Evolutionary conservation across 2,329 filamentous ascomycete genomes (phyloP).

Genomic region (Chaetomiaceae sp.): DNA sequence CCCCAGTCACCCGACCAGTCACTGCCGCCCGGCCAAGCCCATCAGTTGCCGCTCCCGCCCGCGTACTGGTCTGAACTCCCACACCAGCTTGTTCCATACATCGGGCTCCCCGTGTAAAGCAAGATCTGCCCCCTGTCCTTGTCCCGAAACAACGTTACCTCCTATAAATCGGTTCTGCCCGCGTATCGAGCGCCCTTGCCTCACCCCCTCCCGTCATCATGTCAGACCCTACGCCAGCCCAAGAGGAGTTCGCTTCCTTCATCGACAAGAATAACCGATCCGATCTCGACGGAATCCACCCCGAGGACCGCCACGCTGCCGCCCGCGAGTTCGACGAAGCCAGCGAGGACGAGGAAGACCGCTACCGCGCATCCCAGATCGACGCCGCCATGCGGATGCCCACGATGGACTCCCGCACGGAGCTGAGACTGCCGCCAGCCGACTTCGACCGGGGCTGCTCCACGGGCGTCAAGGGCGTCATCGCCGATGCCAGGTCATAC

Average conservation of each 20-base stretch:
- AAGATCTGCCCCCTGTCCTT: conserved; percentile 3
- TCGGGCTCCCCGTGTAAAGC: conserved; percentile 21
- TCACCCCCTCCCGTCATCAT: conserved; percentile 37
- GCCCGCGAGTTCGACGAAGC: conserved; percentile 39
- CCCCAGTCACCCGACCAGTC: background rate
- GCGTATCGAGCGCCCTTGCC: conserved; percentile 10
- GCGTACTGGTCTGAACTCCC: background rate
- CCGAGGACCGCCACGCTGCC: conserved; percentile 52
- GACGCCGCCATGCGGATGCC: conserved; percentile 63
- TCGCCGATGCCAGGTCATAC: conserved; percentile 75
- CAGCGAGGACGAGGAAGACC: conserved; percentile 53
- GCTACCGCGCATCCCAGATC: conserved; percentile 49
- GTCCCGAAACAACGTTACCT: conserved; percentile 18
- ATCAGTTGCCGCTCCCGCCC: background rate
- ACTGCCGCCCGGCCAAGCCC: background rate
- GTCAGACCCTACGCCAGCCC: conserved; percentile 53
- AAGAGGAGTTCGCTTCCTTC: conserved; percentile 63
- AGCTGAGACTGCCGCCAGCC: conserved; percentile 56
- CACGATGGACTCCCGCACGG: conserved; percentile 42
- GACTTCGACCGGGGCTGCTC: conserved; percentile 64
- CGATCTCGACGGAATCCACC: conserved; percentile 44
- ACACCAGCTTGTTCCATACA: conserved; percentile 7
- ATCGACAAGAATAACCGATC: conserved; percentile 50
- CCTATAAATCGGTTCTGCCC: conserved; percentile 33
- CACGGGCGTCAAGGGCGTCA: conserved; percentile 82